These are phyloP conservation scores for Pleurotus djamor DNA, from an alignment of 768 basidiomycete species.

Conservation along the genomic window DNA sequence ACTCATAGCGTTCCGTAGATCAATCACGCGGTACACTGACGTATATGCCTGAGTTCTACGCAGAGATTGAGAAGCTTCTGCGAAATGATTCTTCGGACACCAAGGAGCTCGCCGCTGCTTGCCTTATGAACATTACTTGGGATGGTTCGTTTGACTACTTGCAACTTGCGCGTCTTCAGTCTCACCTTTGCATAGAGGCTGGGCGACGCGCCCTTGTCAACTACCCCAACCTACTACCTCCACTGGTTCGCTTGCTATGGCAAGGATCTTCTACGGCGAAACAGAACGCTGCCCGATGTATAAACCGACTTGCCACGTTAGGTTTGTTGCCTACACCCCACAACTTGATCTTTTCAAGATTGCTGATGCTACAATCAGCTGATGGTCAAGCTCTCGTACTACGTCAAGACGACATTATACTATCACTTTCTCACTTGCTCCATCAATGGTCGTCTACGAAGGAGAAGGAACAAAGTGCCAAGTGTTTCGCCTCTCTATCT, in stretches of 20 bases:
- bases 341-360: not conserved
- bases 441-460: not conserved
- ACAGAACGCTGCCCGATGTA: slow-evolving; percentile 6
- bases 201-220: not conserved
- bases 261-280: slow-evolving; percentile 1
- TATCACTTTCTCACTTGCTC: not conserved
- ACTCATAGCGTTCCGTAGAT: not conserved
- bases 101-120: slow-evolving; percentile 1
- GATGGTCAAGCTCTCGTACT: not conserved
- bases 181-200: not conserved
- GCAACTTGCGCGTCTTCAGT: not conserved
- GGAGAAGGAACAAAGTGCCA: slow-evolving; percentile 1
- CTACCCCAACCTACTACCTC: not conserved
- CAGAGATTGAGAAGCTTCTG: not conserved
- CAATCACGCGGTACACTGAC: not conserved
- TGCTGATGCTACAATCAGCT: not conserved
- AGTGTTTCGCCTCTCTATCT: not conserved
- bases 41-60: not conserved
- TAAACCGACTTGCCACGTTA: not conserved
- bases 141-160: not conserved
- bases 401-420: not conserved
- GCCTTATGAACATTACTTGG: slow-evolving; percentile 7
- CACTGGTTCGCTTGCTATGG: not conserved
- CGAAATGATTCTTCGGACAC: not conserved
- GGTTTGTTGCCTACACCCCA: not conserved